phyloP scores from a whole-genome alignment of 768 basidiomycete genomes.

The Agrocybe pediades region DNA sequence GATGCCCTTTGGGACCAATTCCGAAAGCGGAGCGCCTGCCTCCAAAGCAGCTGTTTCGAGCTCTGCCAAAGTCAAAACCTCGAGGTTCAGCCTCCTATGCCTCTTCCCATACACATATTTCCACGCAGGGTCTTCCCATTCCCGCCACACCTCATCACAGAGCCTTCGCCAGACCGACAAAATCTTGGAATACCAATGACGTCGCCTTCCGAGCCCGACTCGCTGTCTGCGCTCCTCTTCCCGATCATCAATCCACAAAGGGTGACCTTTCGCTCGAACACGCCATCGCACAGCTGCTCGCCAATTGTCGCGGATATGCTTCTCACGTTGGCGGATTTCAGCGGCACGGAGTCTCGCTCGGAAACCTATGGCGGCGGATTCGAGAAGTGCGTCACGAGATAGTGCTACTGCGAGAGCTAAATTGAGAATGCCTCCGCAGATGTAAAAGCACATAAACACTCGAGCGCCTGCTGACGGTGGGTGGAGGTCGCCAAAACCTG shows the following conservation, averaged over 20 bases:
- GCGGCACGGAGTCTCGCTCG: constrained; percentile 51
- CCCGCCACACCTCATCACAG: constrained; percentile 14
- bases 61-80: constrained; percentile 54
- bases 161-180: constrained; percentile 12
- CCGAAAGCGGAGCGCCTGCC: constrained; percentile 60
- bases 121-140: constrained; percentile 24
- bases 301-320: constrained; percentile 56
- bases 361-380: constrained; percentile 69
- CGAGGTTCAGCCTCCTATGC: constrained; percentile 64
- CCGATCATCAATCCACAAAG: constrained; percentile 54
- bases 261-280: constrained; percentile 48
- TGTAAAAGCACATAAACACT: constrained; percentile 61
- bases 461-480: constrained; percentile 53
- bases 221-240: constrained; percentile 10
- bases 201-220: constrained; percentile 1
- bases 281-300: constrained; percentile 63
- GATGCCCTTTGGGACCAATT: constrained; percentile 45
- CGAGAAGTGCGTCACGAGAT: constrained; percentile 71
- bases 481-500: constrained; percentile 76
- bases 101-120: constrained; percentile 33
- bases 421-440: constrained; percentile 61
- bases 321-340: constrained; percentile 48
- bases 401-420: constrained; percentile 65
- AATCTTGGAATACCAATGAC: constrained; percentile 18
- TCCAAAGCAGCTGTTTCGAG: constrained; percentile 67